A percentile compares a stretch with the other conserved stretches of the same genome.
phyloP scores from a whole-genome alignment of 2,329 filamentous ascomycete genomes.

The Fragosphaeria purpurea region DNA sequence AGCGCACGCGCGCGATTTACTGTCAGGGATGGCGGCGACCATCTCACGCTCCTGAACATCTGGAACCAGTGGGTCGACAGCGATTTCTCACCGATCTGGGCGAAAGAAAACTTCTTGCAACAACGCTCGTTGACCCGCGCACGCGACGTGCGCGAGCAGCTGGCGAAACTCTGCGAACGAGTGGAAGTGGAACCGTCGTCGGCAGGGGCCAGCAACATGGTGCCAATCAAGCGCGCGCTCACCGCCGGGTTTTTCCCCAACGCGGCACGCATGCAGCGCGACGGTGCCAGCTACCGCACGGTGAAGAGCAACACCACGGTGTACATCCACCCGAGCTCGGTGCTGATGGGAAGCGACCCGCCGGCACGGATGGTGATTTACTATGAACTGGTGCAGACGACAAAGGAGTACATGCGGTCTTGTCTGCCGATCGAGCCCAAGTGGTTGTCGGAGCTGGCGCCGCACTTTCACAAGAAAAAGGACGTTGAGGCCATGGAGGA shows the following conservation, averaged over 20 bases:
- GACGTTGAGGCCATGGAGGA: constrained; percentile 77
- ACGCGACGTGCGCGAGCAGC: constrained; percentile 84
- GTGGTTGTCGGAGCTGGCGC: constrained; percentile 83
- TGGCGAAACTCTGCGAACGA: constrained; percentile 83
- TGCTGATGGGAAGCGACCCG: constrained; percentile 68
- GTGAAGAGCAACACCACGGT: constrained; percentile 85
- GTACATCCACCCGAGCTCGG: constrained; percentile 81
- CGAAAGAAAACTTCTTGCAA: constrained; percentile 87
- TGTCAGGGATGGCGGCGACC: constrained; percentile 81
- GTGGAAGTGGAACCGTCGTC: constrained; percentile 71
- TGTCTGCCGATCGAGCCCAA: constrained; percentile 74
- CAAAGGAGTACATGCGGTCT: constrained; percentile 86
- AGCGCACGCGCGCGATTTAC: constrained; percentile 83
- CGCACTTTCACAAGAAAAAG: constrained; percentile 89
- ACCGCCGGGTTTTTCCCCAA: constrained; percentile 93
- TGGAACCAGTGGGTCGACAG: constrained; percentile 94
- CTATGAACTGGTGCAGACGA: constrained; percentile 71
- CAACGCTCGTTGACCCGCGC: constrained; percentile 81
- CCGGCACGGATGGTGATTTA: constrained; percentile 76
- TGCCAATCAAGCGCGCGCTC: constrained; percentile 77
- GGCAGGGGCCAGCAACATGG: constrained; percentile 59
- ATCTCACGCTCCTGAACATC: constrained; percentile 79
- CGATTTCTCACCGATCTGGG: constrained; percentile 81
- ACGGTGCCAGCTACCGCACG: constrained; percentile 80
- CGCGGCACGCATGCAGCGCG: constrained; percentile 70